phyloP scores from a whole-genome alignment of 2,329 filamentous ascomycete genomes.

The Rhexocercosporidium sp. region DNA sequence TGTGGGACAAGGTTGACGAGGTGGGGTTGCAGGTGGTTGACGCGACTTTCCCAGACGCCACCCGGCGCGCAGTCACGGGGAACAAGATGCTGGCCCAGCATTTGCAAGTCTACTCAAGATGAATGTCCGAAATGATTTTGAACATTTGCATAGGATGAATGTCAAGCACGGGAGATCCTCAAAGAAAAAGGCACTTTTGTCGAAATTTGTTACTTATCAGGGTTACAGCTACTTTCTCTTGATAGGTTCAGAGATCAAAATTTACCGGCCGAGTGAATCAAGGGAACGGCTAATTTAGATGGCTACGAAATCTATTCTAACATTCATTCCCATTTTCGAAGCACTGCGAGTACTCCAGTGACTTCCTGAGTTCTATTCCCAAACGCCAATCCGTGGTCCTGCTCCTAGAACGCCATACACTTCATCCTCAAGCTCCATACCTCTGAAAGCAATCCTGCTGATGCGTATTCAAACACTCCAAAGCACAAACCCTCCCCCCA shows the following conservation, averaged over 20 bases:
- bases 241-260: too few species aligned
- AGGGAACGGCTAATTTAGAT: too few species aligned
- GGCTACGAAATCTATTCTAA: too few species aligned
- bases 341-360: not conserved
- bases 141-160: not conserved
- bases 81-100: too few species aligned
- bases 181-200: too few species aligned
- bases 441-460: slow-evolving; percentile 73
- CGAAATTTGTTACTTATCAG: too few species aligned
- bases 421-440: slow-evolving; percentile 53
- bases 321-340: not conserved
- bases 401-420: not conserved
- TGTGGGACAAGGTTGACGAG: not conserved
- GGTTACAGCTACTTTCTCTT: too few species aligned
- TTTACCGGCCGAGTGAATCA: too few species aligned
- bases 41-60: not conserved
- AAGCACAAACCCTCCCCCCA: slow-evolving; percentile 76
- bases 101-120: not conserved
- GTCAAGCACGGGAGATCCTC: too few species aligned
- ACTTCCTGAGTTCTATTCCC: not conserved
- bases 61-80: too few species aligned
- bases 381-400: not conserved
- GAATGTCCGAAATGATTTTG: not conserved
- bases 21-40: not conserved
- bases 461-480: slow-evolving; percentile 76